Conservation (phyloP, 2,329 filamentous ascomycete genomes). For the Aspergillus pseudonomiae region DNA sequence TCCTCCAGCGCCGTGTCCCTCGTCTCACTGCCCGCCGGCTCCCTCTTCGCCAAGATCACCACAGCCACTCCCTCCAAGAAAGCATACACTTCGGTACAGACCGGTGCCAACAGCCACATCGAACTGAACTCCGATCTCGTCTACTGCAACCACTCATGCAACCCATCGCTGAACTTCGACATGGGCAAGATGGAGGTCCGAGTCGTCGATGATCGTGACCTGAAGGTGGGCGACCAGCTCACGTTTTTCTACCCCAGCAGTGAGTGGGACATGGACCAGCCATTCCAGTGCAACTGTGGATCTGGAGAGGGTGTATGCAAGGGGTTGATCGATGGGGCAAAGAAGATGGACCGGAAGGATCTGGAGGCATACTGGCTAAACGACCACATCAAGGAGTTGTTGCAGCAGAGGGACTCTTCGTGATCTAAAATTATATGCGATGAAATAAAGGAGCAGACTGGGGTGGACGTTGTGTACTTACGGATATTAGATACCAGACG, state of each 20-base stretch:
- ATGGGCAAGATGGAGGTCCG: conserved; percentile 48
- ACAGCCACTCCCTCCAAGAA: conserved; percentile 48
- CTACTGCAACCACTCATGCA: conserved; percentile 61
- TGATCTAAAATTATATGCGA: neutral
- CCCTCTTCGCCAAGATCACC: conserved; percentile 54
- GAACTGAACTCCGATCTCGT: conserved; percentile 61
- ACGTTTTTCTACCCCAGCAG: conserved; percentile 56
- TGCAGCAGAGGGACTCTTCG: conserved; percentile 23
- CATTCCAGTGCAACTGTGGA: conserved; percentile 50
- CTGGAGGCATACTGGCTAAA: conserved; percentile 48
- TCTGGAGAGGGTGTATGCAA: conserved; percentile 36
- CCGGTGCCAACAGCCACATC: conserved; percentile 53
- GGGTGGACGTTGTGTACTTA: neutral
- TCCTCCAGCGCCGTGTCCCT: conserved; percentile 50
- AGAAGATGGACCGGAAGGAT: conserved; percentile 35
- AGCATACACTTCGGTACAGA: conserved; percentile 58
- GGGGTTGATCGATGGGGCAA: conserved; percentile 45
- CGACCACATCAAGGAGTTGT: conserved; percentile 41
- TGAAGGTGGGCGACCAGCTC: conserved; percentile 46
- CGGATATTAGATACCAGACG: neutral
- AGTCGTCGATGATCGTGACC: conserved; percentile 40
- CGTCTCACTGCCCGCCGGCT: conserved; percentile 53
- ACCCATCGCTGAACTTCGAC: conserved; percentile 57
- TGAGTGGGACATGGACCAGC: conserved; percentile 54
- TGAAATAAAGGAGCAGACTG: neutral